phyloP scores from a whole-genome alignment of 2,329 filamentous ascomycete genomes.

The Beauveria caledonica region DNA sequence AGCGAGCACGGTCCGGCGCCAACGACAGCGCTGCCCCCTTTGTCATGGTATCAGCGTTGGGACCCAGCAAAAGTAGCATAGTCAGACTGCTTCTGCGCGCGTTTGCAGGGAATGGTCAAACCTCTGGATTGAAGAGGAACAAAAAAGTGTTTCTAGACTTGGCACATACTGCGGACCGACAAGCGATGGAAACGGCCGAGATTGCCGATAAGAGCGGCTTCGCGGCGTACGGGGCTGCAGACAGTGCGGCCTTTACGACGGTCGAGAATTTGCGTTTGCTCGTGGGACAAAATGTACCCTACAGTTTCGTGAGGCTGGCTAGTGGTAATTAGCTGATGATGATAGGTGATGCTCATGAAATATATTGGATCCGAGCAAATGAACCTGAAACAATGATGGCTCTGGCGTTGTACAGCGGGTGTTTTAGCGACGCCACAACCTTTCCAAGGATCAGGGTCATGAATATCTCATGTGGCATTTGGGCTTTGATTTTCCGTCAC shows the following conservation, averaged over 20 bases:
- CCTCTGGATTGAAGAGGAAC: constrained; percentile 27
- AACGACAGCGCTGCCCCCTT: constrained; percentile 55
- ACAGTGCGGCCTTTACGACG: constrained; percentile 76
- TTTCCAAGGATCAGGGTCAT: neutral
- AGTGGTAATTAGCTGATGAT: constrained; percentile 41
- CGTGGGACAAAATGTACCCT: constrained; percentile 79
- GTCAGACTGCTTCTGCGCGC: constrained; percentile 71
- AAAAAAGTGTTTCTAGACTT: constrained; percentile 74
- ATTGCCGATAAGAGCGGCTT: constrained; percentile 70
- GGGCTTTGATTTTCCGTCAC: neutral
- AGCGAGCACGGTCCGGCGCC: constrained; percentile 41
- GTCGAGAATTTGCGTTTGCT: constrained; percentile 72
- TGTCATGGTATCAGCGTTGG: constrained; percentile 70
- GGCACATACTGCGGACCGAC: constrained; percentile 47
- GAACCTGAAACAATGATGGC: neutral
- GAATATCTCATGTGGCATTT: neutral
- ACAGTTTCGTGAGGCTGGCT: constrained; percentile 76
- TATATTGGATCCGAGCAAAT: neutral
- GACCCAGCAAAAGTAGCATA: constrained; percentile 68
- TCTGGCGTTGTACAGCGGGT: neutral
- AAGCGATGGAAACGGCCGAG: constrained; percentile 56
- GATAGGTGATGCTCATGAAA: neutral
- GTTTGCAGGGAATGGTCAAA: constrained; percentile 41
- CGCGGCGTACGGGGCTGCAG: constrained; percentile 68
- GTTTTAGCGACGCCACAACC: neutral